Base-by-base conservation (phyloP, 768 basidiomycete genomes). In the Trametes gibbosa region DNA sequence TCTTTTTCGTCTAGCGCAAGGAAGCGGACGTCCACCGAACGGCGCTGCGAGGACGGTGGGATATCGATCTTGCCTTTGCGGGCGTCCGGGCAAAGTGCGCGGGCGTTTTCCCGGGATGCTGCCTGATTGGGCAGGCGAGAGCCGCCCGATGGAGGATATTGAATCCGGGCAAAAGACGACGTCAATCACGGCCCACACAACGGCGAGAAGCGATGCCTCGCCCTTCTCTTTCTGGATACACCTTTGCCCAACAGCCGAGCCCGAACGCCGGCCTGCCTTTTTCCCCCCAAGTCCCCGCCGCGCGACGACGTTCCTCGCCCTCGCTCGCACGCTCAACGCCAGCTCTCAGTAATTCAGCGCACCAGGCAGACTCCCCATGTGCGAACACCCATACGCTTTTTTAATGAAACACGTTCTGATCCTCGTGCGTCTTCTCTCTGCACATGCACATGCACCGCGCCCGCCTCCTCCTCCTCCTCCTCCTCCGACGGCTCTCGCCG, bases 191-290 rank as follows among this genome's bases (percentile, higher is more conserved):
- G 53, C 37, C 48, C 43, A 45, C 53, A 52, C 52, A 55, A 48
- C 25, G 49, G 21, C 59, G 49, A 60, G 59, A 60, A 60, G 59
- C 59, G 50, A 61, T 61, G 59, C 59, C 52, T 32, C 53, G 52
- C 54, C 53, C 50, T 54, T 60, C 59, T 42, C 42, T 4, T 45
- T 24, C 12, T 12, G 29, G 29, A 41, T 35, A 50, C 34, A 53
- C 14, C 42, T 53, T 53, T 53, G 24, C 41, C 53, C 29, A 21
- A 50, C 48, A 48, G 17, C 59, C 59, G 53, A 55, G 34, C 37
- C 59, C 53, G 53, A 54, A 32, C 35, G 47, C 27, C 55, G 55
- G 34, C 47, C 37, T 25, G 27, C 32, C 39, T 25, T 24, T 50
- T 59, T 37, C 43, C 32, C 37, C 46, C 24, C 59, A 60, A 60